These are phyloP conservation scores for Wickerhamomyces rabaulensis DNA, from an alignment of 805 yeast species.

Conservation along the genomic window DNA sequence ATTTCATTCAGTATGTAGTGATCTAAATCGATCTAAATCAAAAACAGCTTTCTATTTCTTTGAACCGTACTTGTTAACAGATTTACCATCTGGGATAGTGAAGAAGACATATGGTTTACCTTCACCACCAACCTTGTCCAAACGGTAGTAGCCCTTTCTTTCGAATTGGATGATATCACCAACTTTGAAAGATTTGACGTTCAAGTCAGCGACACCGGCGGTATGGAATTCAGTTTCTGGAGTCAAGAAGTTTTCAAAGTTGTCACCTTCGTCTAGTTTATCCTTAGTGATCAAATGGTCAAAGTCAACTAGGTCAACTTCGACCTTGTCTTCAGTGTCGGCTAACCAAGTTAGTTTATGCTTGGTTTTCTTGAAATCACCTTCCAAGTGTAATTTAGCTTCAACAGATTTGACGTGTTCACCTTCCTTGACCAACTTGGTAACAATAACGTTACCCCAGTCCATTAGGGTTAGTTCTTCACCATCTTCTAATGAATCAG, in stretches of 20 bases:
- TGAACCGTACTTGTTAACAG: conserved; percentile 69
- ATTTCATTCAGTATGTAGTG: neutral
- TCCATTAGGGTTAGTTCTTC: conserved; percentile 98
- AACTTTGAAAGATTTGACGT: conserved; percentile 67
- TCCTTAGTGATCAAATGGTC: conserved; percentile 95
- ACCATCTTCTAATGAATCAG: conserved; percentile 64
- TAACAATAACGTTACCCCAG: conserved; percentile 92
- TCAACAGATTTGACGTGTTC: conserved; percentile 55
- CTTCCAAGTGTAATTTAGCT: conserved; percentile 83
- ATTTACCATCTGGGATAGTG: conserved; percentile 94
- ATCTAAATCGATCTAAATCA: neutral
- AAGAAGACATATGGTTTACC: conserved; percentile 73
- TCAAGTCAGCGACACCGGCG: conserved; percentile 73
- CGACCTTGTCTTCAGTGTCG: conserved; percentile 62
- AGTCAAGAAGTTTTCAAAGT: conserved; percentile 87
- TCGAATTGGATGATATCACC: conserved; percentile 93
- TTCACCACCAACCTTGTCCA: conserved; percentile 54
- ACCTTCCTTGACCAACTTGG: conserved; percentile 61
- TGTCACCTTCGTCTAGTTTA: conserved; percentile 89
- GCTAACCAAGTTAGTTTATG: conserved; percentile 96
- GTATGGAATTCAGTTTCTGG: conserved; percentile 82
- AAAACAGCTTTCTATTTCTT: conserved; percentile 36
- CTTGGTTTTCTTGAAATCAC: conserved; percentile 95
- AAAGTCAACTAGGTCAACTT: conserved; percentile 80
- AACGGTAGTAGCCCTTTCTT: conserved; percentile 92